Evolutionary conservation across 2,329 filamentous ascomycete genomes (phyloP), one percentile per base, ranked within the genome.

Genomic region (Pseudocercospora fuligena): DNA sequence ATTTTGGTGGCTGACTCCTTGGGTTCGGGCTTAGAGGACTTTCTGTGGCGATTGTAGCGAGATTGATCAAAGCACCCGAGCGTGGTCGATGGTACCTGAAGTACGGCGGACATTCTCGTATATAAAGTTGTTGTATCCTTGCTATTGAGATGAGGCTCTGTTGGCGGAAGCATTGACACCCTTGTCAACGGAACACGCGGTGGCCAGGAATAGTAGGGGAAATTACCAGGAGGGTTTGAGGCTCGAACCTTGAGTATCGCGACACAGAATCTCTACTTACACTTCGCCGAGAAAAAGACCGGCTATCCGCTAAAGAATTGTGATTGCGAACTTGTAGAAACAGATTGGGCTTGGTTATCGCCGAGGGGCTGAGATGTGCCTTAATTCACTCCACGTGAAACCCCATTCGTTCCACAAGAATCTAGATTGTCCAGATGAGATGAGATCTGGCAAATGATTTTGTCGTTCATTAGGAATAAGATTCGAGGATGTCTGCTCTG

Each of bases 201-300:
- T 33, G 51, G 51, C 51, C 51, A 33, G 14, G 51, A 56, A 56
- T 56, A 56, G 51, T 33, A 56, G 33, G 33, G 33, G 23, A 29
- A 54, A 54, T 54, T 54, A 25, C 19, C 16, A 51, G 49, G 49
- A 25, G 49, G 49, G 19, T 29, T 27, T 29, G 49, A 54, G 49
- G 49, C 49, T 25, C 49, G 49, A 54, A 54, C 49, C 49, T 54
- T 54, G 49, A 29, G 23, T 54, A 25, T 21, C 19, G 46, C 46
- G n/a, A 49, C 3, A 49, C 46, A 23, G n/a, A 49, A 49, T 12
- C n/a, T 49, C 19, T n/a, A 49, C 46, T 49, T 9, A n/a, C n/a
- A n/a, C n/a, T n/a, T n/a, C n/a, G n/a, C 19, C 23, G 8, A 25
- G 23, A 49, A 21, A 49, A 19, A 21, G 46, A 14, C 46, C 8